Conservation (phyloP, 1,284 basidiomycete genomes). For the Pseudozyma thailandica region DNA sequence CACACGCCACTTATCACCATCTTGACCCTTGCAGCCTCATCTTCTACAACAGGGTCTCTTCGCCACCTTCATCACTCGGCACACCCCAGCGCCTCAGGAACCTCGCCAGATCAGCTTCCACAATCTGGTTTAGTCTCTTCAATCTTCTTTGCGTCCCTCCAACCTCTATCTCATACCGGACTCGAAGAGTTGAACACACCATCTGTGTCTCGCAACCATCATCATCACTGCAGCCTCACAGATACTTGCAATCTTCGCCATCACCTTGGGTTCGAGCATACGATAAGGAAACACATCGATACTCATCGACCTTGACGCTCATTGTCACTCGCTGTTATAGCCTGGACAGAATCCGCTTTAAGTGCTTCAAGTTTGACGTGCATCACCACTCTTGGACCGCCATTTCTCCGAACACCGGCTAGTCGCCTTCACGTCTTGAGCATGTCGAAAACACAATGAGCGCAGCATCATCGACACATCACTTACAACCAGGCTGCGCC, state of each 20-base stretch:
- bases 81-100: neutral
- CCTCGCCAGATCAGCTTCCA: neutral
- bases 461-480: constrained; percentile 32
- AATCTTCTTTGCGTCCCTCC: too few relatives aligned
- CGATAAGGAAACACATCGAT: too few relatives aligned
- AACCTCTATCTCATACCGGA: too few relatives aligned
- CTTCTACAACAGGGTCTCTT: neutral
- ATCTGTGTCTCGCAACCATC: neutral
- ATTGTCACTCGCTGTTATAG: neutral
- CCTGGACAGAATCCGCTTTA: too few relatives aligned
- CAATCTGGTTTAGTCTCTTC: neutral
- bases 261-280: too few relatives aligned
- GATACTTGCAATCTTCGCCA: neutral
- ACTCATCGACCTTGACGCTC: neutral
- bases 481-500: constrained; percentile 12
- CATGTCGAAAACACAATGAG: constrained; percentile 40
- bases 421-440: constrained; percentile 17
- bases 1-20: neutral
- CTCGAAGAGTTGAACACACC: neutral
- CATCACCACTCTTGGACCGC: neutral
- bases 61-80: neutral
- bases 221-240: neutral
- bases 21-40: neutral
- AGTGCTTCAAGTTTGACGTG: neutral
- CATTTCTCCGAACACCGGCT: constrained; percentile 15